These are phyloP conservation scores for Noccaea bulbosa DNA, from an alignment of 345 rosid genomes.

Conservation along the genomic window DNA sequence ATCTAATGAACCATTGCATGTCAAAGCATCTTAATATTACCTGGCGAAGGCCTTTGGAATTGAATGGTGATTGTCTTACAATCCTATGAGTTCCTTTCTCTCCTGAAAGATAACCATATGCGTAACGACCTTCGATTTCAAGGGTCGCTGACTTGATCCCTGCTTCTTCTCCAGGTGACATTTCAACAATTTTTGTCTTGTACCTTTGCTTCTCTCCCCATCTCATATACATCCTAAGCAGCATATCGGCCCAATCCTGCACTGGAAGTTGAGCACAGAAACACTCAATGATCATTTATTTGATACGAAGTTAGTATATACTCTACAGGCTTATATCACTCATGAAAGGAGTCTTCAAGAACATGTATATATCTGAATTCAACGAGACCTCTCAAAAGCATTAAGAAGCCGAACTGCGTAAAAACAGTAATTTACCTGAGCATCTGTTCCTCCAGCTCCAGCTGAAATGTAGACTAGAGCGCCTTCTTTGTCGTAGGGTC, in stretches of 20 bases:
- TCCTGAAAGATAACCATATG: slow-evolving; percentile 88
- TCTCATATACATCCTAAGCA: slow-evolving; percentile 92
- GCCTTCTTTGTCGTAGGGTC: slow-evolving; percentile 93
- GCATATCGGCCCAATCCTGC: slow-evolving; percentile 99
- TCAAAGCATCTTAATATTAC: slow-evolving; percentile 43
- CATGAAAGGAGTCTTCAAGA: background rate
- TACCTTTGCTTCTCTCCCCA: slow-evolving; percentile 97
- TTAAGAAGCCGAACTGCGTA: background rate
- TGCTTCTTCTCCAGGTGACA: slow-evolving; percentile 93
- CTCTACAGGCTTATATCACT: background rate
- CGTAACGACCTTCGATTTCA: slow-evolving; percentile 90
- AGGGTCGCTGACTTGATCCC: slow-evolving; percentile 90
- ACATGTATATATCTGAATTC: background rate
- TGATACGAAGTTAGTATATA: background rate
- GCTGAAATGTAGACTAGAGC: slow-evolving; percentile 84
- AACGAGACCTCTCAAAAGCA: background rate
- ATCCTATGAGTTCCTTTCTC: slow-evolving; percentile 98
- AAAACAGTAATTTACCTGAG: slow-evolving; percentile 66
- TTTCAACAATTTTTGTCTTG: slow-evolving; percentile 83
- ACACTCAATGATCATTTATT: slow-evolving; percentile 3
- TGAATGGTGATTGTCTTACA: slow-evolving; percentile 96
- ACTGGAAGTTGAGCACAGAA: slow-evolving; percentile 51
- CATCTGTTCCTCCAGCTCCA: slow-evolving; percentile 99
- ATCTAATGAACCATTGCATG: background rate
- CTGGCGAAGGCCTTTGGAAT: slow-evolving; percentile 97